phyloP scores from a whole-genome alignment of 2,329 filamentous ascomycete species.

The Acrodontium crateriforme region DNA sequence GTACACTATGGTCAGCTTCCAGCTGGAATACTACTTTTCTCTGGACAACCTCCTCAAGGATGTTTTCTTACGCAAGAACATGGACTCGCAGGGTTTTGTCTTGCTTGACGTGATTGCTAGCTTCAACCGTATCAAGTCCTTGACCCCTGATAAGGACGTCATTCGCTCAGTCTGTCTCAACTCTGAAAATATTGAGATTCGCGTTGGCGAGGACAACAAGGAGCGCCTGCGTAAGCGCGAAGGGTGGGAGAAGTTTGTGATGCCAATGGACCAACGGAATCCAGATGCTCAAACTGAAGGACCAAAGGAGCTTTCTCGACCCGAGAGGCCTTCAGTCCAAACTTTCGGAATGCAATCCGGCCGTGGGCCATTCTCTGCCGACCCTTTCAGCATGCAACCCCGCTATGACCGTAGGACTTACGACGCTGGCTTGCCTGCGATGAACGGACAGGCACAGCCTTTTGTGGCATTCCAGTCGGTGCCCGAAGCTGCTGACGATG shows the following conservation, averaged over 20 bases:
- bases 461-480: conserved; percentile 11
- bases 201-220: conserved; percentile 58
- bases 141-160: conserved; percentile 59
- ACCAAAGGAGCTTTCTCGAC: conserved; percentile 33
- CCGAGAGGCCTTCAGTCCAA: conserved; percentile 26
- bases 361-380: conserved; percentile 20
- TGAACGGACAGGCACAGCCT: conserved; percentile 14
- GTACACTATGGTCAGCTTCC: conserved; percentile 45
- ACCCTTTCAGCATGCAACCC: conserved; percentile 5
- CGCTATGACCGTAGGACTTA: conserved; percentile 14
- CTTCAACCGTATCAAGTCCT: conserved; percentile 72
- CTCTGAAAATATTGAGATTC: conserved; percentile 60
- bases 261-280: conserved; percentile 58
- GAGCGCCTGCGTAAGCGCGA: conserved; percentile 65
- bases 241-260: conserved; percentile 68
- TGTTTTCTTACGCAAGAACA: conserved; percentile 70
- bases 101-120: conserved; percentile 61
- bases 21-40: conserved; percentile 86
- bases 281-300: conserved; percentile 62
- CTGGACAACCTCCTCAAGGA: conserved; percentile 93
- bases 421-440: conserved; percentile 10
- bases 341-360: no score
- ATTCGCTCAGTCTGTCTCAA: conserved; percentile 63
- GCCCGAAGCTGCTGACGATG: conserved; percentile 12
- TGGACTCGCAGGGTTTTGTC: conserved; percentile 93